Evolutionary conservation across 2,329 filamentous ascomycete genomes (phyloP).

Genomic region (Sporothrix pallida): DNA sequence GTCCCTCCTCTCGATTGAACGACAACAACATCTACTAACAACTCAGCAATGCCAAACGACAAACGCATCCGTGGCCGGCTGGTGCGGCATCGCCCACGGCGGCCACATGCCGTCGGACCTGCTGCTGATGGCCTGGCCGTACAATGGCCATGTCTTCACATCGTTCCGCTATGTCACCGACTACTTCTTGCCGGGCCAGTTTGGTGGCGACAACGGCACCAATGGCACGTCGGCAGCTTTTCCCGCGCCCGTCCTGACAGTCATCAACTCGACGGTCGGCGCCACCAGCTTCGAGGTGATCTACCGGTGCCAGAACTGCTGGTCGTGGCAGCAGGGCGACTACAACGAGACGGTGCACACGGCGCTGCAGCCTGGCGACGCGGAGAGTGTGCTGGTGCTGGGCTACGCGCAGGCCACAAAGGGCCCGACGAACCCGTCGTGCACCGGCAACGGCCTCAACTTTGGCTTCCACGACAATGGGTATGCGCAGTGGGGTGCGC

Average conservation of each 20-base stretch:
- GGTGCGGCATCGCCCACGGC: slow-evolving; percentile 62
- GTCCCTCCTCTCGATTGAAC: background rate
- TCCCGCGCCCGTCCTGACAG: slow-evolving; percentile 50
- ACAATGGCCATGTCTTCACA: slow-evolving; percentile 59
- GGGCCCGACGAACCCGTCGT: slow-evolving; percentile 33
- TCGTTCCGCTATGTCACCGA: slow-evolving; percentile 64
- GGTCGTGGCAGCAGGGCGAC: slow-evolving; percentile 58
- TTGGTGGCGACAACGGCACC: slow-evolving; percentile 49
- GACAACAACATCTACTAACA: slow-evolving; percentile 26
- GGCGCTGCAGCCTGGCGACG: slow-evolving; percentile 43
- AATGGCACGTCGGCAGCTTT: slow-evolving; percentile 29
- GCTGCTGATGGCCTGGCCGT: slow-evolving; percentile 63
- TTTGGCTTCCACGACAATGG: slow-evolving; percentile 40
- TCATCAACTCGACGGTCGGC: slow-evolving; percentile 64
- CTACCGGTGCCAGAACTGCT: slow-evolving; percentile 67
- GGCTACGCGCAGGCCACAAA: slow-evolving; percentile 62
- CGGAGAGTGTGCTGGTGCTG: slow-evolving; percentile 49
- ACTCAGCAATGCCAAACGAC: slow-evolving; percentile 53
- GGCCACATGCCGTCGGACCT: slow-evolving; percentile 63
- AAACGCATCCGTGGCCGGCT: slow-evolving; percentile 56
- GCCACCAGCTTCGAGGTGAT: slow-evolving; percentile 64
- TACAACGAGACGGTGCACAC: slow-evolving; percentile 53
- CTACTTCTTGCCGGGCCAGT: slow-evolving; percentile 65
- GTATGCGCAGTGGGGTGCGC: slow-evolving; percentile 34
- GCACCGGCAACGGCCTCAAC: slow-evolving; percentile 31